Conservation (phyloP, 2,329 filamentous ascomycete genomes). For the Arthrinium puccinioides region DNA sequence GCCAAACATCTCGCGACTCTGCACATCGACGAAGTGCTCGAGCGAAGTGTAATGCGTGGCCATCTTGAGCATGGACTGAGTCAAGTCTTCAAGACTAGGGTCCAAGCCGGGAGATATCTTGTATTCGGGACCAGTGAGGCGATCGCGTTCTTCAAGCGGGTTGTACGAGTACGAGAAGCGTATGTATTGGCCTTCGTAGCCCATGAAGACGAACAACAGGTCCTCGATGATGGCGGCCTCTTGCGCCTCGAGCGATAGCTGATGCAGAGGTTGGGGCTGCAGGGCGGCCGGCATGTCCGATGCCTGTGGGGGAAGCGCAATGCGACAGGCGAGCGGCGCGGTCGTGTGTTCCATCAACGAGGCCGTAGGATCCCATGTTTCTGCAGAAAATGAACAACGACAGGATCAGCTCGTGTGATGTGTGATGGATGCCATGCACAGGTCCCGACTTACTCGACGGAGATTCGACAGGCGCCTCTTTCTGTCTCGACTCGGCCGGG, state of each 20-base stretch:
- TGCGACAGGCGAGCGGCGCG: conserved; percentile 39
- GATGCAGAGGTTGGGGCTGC: conserved; percentile 59
- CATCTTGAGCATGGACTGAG: conserved; percentile 84
- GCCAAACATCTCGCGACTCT: conserved; percentile 87
- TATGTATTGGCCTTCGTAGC: conserved; percentile 96
- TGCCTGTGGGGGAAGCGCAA: conserved; percentile 64
- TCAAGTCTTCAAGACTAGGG: conserved; percentile 82
- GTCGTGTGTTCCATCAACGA: conserved; percentile 61
- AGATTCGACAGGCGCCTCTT: conserved; percentile 38
- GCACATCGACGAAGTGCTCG: conserved; percentile 88
- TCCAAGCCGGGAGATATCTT: conserved; percentile 77
- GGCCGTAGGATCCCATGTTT: conserved; percentile 73
- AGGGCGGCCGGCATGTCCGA: conserved; percentile 63
- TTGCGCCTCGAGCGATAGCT: conserved; percentile 72
- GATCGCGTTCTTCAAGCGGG: conserved; percentile 76
- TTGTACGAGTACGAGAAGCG: conserved; percentile 79
- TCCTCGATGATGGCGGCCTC: conserved; percentile 86
- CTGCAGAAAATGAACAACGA: conserved; percentile 15
- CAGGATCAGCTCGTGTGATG: not conserved
- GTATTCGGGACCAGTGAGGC: conserved; percentile 75
- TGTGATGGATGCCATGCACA: too few relatives aligned
- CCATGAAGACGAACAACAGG: conserved; percentile 92
- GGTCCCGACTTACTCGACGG: conserved; percentile 41
- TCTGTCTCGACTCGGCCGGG: conserved; percentile 35
- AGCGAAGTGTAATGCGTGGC: conserved; percentile 89